Conservation (phyloP, 2,329 filamentous ascomycete genomes). For the Westerdykella sp. region DNA sequence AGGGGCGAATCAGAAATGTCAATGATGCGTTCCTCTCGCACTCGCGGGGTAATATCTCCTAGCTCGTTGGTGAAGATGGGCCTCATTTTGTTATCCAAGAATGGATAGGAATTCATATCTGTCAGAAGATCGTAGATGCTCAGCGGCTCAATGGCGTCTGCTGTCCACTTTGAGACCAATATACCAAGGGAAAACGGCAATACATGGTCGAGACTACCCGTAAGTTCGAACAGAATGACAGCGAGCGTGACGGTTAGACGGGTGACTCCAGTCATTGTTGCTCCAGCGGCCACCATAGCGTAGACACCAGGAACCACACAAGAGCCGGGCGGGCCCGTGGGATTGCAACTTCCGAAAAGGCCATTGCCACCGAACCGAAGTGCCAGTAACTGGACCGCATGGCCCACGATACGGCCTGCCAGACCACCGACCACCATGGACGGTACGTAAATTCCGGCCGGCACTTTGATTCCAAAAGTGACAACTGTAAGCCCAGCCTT, state of each 20-base stretch:
- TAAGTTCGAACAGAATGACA: slow-evolving; percentile 93
- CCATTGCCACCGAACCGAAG: slow-evolving; percentile 64
- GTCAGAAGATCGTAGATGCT: slow-evolving; percentile 95
- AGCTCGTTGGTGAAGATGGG: slow-evolving; percentile 85
- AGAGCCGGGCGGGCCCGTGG: slow-evolving; percentile 60
- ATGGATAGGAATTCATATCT: slow-evolving; percentile 95
- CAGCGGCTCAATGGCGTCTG: slow-evolving; percentile 86
- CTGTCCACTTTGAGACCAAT: slow-evolving; percentile 95
- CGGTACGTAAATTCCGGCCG: slow-evolving; percentile 93
- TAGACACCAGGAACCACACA: slow-evolving; percentile 98
- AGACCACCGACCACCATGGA: slow-evolving; percentile 98
- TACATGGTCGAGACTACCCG: slow-evolving; percentile 90
- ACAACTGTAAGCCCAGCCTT: slow-evolving; percentile 84
- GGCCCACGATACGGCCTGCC: slow-evolving; percentile 81
- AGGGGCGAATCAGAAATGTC: slow-evolving; percentile 80
- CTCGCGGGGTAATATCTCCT: slow-evolving; percentile 73
- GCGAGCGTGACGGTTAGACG: slow-evolving; percentile 87
- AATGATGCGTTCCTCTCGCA: slow-evolving; percentile 71
- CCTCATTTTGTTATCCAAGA: slow-evolving; percentile 93
- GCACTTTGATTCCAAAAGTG: slow-evolving; percentile 94
- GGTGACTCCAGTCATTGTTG: slow-evolving; percentile 97
- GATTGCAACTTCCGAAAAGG: slow-evolving; percentile 69
- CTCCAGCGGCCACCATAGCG: slow-evolving; percentile 86
- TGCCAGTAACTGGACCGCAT: slow-evolving; percentile 75
- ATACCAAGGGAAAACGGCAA: slow-evolving; percentile 89